These are phyloP conservation scores for Trametes cinnabarina DNA, from an alignment of 768 basidiomycete genomes.

Conservation along the genomic window DNA sequence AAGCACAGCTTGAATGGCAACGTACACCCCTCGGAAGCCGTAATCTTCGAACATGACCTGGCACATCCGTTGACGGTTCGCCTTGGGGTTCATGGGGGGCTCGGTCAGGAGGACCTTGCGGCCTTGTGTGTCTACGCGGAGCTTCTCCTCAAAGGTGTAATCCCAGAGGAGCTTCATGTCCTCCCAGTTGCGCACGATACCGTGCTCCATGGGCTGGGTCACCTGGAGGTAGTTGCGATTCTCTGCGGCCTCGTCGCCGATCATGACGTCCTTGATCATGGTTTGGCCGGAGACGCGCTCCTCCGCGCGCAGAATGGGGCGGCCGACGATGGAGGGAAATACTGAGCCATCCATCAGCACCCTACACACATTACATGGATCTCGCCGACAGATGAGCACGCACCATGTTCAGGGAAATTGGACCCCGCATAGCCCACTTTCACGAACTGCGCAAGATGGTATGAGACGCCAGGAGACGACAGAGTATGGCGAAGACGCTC, in stretches of 20 bases:
- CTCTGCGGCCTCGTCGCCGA: slow-evolving; percentile 94
- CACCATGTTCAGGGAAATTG: slow-evolving; percentile 64
- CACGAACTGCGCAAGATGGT: slow-evolving; percentile 45
- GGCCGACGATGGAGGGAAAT: slow-evolving; percentile 95
- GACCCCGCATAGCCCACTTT: slow-evolving; percentile 65
- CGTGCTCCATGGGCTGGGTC: slow-evolving; percentile 98
- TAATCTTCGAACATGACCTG: slow-evolving; percentile 99
- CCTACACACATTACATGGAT: neutral
- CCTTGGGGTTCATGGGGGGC: slow-evolving; percentile 98
- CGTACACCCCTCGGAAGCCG: slow-evolving; percentile 92
- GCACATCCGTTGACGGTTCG: slow-evolving; percentile 89
- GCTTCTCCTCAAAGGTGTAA: slow-evolving; percentile 96
- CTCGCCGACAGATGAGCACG: neutral
- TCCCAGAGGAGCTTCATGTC: slow-evolving; percentile 99
- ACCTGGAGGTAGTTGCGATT: slow-evolving; percentile 95
- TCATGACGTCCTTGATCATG: slow-evolving; percentile 95
- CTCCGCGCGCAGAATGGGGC: slow-evolving; percentile 96
- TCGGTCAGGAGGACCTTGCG: slow-evolving; percentile 93
- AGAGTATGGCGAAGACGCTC: slow-evolving; percentile 21
- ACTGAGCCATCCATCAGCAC: slow-evolving; percentile 51
- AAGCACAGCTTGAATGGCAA: slow-evolving; percentile 97
- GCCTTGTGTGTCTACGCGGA: slow-evolving; percentile 82
- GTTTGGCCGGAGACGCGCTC: slow-evolving; percentile 79
- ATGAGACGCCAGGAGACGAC: slow-evolving; percentile 10
- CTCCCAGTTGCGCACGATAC: slow-evolving; percentile 98